Conservation (phyloP, 257 asterid genomes). For the Galeopsis tetrahit region DNA sequence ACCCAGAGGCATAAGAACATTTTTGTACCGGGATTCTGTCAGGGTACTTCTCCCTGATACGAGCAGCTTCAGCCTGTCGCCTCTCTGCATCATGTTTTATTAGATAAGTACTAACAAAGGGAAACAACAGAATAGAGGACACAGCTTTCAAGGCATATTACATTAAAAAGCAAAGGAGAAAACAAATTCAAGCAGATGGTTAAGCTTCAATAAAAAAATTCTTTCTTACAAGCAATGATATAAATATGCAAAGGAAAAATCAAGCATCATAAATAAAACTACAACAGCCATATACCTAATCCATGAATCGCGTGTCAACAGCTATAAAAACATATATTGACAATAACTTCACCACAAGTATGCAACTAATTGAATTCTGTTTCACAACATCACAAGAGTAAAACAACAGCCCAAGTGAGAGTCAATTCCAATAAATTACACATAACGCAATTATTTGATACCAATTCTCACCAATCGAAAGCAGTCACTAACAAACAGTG, state of each 20-base stretch:
- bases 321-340: background rate
- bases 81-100: conserved; percentile 64
- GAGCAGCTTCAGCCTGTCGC: conserved; percentile 99
- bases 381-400: background rate
- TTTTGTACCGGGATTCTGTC: conserved; percentile 89
- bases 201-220: background rate
- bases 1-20: background rate
- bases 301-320: background rate
- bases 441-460: conserved; percentile 13
- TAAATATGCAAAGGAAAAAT: background rate
- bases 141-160: conserved; percentile 3
- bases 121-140: background rate
- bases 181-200: background rate
- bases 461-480: conserved; percentile 1
- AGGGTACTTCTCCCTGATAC: conserved; percentile 98
- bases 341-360: background rate
- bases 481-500: conserved; percentile 4
- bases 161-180: background rate
- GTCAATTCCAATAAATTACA: background rate
- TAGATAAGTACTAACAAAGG: background rate
- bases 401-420: conserved; percentile 1
- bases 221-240: background rate
- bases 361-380: background rate
- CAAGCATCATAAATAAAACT: background rate
- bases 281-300: background rate